Evolutionary conservation across 345 rosid genomes (phyloP), one percentile per base, ranked within the genome.

Genomic region (Salix purpurea): DNA sequence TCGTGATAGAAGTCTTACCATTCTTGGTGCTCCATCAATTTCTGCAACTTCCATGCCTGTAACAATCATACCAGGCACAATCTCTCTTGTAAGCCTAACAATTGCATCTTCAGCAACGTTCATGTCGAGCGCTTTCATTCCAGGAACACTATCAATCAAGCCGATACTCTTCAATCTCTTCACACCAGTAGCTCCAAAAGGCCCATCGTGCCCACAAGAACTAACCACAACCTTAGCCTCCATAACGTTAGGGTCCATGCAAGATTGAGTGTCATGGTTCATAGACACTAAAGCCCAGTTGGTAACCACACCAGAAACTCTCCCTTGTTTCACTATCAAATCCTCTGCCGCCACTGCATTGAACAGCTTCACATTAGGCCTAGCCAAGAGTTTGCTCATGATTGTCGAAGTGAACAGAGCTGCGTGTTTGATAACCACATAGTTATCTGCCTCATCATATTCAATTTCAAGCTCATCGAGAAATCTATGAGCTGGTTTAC

Each of bases 181-280:
- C 5, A 92, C 97, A 6, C 98, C 98, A 0, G 97, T 92, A 52
- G 98, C 98, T 15, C 98, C 97, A 28, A 94, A 91, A 0, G 96
- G 98, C 28, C 98, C 97, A 14, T 94, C 98, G 16, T 94, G 98
- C 1, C 98, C 98, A 54, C 98, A 92, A 0, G 98, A 94, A 80
- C 97, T 94, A n/a, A 94, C 97, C 21, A 92, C 97, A 14, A 94
- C 84, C 91, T 92, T 94, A 8, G 98, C 87, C 82, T 94, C 98
- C 98, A 94, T 94, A 16, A 94, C 92, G 67, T 94, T 94, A 1
- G 97, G 97, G 86, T 94, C 98, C 98, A 94, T 92, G 77, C 98
- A 91, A n/a, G 97, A 94, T 74, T 94, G 98, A 69, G 97, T 89
- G 86, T 92, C 90, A 24, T 94, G 98, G 92, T 91, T 94, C 94